Percentiles rank a stretch among this genome's conserved stretches.
Conservation (phyloP, 805 yeast species). For the Ogataea trehalophila region DNA sequence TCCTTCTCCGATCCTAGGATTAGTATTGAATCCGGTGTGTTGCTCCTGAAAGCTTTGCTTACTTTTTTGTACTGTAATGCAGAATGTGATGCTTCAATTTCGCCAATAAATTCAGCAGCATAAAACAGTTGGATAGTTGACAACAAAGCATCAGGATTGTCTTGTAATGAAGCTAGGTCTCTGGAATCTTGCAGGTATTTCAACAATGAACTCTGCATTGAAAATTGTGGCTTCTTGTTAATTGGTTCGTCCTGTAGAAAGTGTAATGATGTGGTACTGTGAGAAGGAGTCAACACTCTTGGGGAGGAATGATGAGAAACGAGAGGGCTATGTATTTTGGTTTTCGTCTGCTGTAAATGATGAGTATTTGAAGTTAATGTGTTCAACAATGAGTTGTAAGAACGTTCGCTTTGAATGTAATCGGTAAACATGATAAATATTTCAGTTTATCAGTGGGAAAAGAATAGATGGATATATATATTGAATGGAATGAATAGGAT, state of each 20-base stretch:
- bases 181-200: conserved; percentile 3
- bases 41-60: neutral
- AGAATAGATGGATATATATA: too few species aligned
- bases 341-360: too few species aligned
- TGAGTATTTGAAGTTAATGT: too few species aligned
- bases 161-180: conserved; percentile 7
- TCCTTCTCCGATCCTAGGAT: conserved; percentile 17
- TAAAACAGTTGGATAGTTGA: conserved; percentile 17
- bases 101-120: conserved; percentile 1
- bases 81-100: neutral
- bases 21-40: conserved; percentile 12
- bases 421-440: too few species aligned
- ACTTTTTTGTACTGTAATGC: conserved; percentile 2
- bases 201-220: neutral
- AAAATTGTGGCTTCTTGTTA: neutral
- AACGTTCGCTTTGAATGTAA: too few species aligned
- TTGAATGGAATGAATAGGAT: too few species aligned
- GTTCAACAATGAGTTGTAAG: too few species aligned
- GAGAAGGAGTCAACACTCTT: neutral
- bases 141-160: conserved; percentile 18
- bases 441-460: too few species aligned
- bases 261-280: neutral
- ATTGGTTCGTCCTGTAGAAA: neutral
- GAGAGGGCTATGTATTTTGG: neutral
- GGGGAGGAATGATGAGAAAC: neutral